Evolutionary conservation across 2,329 filamentous ascomycete genomes (phyloP).

Genomic region (Lachnellula hyalina): DNA sequence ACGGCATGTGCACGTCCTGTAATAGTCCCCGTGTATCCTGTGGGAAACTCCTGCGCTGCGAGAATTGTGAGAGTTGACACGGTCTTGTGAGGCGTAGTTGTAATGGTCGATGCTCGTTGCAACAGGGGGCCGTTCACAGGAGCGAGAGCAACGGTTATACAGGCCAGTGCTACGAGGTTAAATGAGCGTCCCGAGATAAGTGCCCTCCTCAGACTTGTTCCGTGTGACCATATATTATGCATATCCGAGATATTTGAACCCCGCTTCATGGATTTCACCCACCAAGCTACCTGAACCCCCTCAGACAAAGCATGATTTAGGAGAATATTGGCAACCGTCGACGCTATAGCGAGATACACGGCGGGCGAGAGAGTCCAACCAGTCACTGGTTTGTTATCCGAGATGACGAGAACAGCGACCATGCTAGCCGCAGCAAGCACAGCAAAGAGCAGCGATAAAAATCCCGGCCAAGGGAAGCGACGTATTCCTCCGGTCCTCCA

Average conservation of each 20-base stretch:
- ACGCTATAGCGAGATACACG: conserved; percentile 12
- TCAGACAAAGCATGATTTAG: conserved; percentile 7
- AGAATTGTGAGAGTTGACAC: neutral
- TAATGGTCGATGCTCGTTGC: conserved; percentile 14
- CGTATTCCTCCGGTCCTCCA: neutral
- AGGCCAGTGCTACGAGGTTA: conserved; percentile 9
- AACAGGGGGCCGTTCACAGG: conserved; percentile 16
- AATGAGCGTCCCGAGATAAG: conserved; percentile 10
- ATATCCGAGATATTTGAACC: conserved; percentile 6
- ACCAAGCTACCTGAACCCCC: conserved; percentile 11
- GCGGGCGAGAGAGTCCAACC: conserved; percentile 10
- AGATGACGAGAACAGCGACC: conserved; percentile 5
- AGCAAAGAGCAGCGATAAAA: neutral
- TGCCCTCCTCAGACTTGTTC: conserved; percentile 8
- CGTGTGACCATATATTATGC: conserved; percentile 7
- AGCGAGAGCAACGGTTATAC: conserved; percentile 7
- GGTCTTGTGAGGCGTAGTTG: neutral
- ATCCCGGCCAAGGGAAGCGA: neutral
- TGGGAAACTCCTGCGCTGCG: conserved; percentile 10
- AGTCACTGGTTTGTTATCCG: conserved; percentile 4
- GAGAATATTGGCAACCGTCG: conserved; percentile 7
- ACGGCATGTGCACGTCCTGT: conserved; percentile 3
- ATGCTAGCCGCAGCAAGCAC: conserved; percentile 1
- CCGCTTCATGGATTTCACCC: conserved; percentile 10
- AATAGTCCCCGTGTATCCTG: conserved; percentile 9